Percentiles rank a stretch among this genome's conserved stretches.
phyloP scores from a whole-genome alignment of 1,284 basidiomycete genomes.

The Pholiota adiposa region DNA sequence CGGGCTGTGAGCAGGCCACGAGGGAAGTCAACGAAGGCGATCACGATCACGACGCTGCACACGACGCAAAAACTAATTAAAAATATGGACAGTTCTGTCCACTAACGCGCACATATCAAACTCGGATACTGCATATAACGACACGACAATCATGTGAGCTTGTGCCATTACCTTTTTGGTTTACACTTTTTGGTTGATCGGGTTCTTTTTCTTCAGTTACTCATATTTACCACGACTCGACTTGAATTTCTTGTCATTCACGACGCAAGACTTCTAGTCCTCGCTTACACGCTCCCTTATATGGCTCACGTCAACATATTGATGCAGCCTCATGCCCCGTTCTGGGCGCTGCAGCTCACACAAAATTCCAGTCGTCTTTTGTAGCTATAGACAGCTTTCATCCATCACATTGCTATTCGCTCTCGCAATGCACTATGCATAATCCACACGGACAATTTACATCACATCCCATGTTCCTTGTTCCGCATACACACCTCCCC shows the following conservation, averaged over 20 bases:
- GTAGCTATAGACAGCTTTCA: conserved; percentile 38
- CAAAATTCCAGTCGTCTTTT: conserved; percentile 20
- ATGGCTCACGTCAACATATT: neutral
- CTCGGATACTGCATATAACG: conserved; percentile 24
- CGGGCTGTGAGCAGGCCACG: neutral
- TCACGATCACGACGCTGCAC: conserved; percentile 26
- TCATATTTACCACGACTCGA: conserved; percentile 28
- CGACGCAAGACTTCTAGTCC: conserved; percentile 39
- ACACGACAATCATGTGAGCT: conserved; percentile 29
- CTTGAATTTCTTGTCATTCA: conserved; percentile 49
- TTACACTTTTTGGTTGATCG: neutral
- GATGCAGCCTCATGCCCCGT: neutral
- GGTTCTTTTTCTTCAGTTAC: conserved; percentile 9
- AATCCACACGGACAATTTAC: neutral
- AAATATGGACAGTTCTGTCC: conserved; percentile 13
- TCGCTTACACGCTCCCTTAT: conserved; percentile 6
- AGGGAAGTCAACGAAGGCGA: conserved; percentile 12
- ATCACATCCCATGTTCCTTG: neutral
- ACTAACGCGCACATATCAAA: conserved; percentile 21
- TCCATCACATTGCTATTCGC: conserved; percentile 11
- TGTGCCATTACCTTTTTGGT: neutral
- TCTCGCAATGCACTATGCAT: neutral
- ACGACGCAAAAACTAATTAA: conserved; percentile 16
- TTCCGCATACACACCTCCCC: conserved; percentile 6
- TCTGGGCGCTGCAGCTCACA: conserved; percentile 4